These are phyloP conservation scores for Ceratocystis cubensis DNA, from an alignment of 2,329 filamentous ascomycete genomes.

Conservation along the genomic window DNA sequence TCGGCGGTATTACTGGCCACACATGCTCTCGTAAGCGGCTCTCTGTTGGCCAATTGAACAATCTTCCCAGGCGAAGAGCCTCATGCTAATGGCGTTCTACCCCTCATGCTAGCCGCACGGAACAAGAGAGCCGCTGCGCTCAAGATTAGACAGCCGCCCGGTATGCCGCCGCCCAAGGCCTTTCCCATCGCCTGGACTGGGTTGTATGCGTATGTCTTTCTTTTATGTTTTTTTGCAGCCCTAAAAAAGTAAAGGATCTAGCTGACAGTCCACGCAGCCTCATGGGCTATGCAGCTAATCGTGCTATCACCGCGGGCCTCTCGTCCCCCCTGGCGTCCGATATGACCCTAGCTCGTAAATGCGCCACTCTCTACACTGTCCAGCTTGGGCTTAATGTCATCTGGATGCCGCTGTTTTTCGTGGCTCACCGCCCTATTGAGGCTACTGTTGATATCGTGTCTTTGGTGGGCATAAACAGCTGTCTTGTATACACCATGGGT, in stretches of 20 bases:
- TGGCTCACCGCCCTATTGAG: conserved; percentile 56
- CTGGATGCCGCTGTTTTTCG: conserved; percentile 92
- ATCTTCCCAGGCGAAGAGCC: conserved; percentile 14
- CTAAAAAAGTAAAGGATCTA: neutral
- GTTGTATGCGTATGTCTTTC: conserved; percentile 42
- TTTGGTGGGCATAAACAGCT: conserved; percentile 58
- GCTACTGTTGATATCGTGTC: conserved; percentile 65
- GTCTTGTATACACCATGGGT: conserved; percentile 64
- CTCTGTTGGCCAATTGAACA: neutral
- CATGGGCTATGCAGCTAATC: conserved; percentile 84
- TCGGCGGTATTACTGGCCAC: conserved; percentile 64
- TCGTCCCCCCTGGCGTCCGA: conserved; percentile 36
- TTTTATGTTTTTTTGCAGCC: neutral
- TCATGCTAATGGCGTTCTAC: conserved; percentile 7
- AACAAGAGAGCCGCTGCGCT: conserved; percentile 40
- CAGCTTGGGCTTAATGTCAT: conserved; percentile 75
- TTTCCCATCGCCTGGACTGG: conserved; percentile 55
- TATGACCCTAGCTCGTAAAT: conserved; percentile 49
- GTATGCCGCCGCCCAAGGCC: conserved; percentile 46
- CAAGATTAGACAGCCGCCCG: conserved; percentile 52
- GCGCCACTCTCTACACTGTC: conserved; percentile 69
- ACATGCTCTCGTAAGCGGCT: conserved; percentile 46
- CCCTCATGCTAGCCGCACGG: conserved; percentile 39
- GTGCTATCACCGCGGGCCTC: conserved; percentile 54
- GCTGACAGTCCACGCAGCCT: conserved; percentile 29